Percentiles rank a stretch among this genome's conserved stretches.
Conservation (phyloP, 169 alveolate genomes). For the Plasmodium berghei region DNA sequence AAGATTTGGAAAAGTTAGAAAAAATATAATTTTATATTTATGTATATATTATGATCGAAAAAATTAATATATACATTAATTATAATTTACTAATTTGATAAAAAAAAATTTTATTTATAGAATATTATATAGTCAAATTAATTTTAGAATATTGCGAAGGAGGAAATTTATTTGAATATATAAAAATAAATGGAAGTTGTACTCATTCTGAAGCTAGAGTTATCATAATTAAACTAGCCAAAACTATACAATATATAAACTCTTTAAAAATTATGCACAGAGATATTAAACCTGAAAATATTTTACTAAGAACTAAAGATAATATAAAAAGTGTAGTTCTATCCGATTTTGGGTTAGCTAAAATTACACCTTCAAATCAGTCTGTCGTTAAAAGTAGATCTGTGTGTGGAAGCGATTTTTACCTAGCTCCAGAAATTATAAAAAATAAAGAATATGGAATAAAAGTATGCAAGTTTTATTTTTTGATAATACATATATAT, state of each 20-base stretch:
- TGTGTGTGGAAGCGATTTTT: slow-evolving; percentile 89
- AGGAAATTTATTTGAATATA: slow-evolving; percentile 54
- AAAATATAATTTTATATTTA: neutral
- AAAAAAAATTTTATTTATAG: slow-evolving; percentile 25
- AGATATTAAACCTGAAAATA: slow-evolving; percentile 90
- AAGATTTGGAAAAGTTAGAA: slow-evolving; percentile 74
- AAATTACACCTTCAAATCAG: slow-evolving; percentile 83
- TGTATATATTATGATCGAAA: neutral
- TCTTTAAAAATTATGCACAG: slow-evolving; percentile 81
- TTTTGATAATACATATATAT: neutral
- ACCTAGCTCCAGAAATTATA: slow-evolving; percentile 89
- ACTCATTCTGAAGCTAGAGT: slow-evolving; percentile 70
- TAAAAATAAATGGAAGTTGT: slow-evolving; percentile 69
- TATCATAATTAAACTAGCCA: slow-evolving; percentile 44
- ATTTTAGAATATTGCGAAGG: slow-evolving; percentile 70
- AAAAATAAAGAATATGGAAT: slow-evolving; percentile 87
- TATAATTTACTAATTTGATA: neutral
- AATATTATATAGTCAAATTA: slow-evolving; percentile 56
- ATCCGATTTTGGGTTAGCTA: slow-evolving; percentile 89
- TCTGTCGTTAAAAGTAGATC: slow-evolving; percentile 85
- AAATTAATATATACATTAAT: neutral
- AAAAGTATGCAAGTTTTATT: slow-evolving; percentile 14
- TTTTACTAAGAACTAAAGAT: slow-evolving; percentile 85
- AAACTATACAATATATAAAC: slow-evolving; percentile 54
- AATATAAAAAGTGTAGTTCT: slow-evolving; percentile 81